Evolutionary conservation across 1,284 basidiomycete genomes (phyloP).

Genomic region (Violaceomyces palustris): DNA sequence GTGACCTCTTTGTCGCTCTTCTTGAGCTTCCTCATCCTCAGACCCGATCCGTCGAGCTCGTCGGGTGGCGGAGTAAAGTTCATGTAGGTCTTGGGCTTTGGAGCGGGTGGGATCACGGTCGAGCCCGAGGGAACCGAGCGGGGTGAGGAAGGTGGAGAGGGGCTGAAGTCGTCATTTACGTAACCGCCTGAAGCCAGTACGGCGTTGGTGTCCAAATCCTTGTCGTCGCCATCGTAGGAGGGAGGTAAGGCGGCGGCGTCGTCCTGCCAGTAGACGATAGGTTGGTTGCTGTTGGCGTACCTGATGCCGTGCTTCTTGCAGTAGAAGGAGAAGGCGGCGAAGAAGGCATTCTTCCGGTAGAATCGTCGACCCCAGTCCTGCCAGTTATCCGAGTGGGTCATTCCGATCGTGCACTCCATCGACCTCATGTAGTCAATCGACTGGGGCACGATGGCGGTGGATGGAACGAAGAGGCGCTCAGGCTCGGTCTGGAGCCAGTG

Average conservation of each 20-base stretch:
- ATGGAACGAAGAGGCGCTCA: conserved; percentile 45
- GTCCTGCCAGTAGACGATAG: conserved; percentile 42
- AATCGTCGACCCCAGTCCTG: conserved; percentile 50
- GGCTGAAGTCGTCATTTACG: conserved; percentile 28
- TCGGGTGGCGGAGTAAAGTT: conserved; percentile 42
- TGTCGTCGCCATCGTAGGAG: conserved; percentile 19
- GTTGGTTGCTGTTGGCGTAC: conserved; percentile 37
- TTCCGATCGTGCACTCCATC: conserved; percentile 45
- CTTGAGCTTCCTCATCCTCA: conserved; percentile 21
- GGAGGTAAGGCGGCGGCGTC: conserved; percentile 33
- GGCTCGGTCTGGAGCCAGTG: conserved; percentile 50
- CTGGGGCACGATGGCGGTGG: conserved; percentile 43
- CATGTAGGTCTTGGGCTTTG: conserved; percentile 39
- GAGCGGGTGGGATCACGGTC: conserved; percentile 15
- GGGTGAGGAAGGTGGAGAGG: conserved; percentile 21
- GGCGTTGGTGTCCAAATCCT: conserved; percentile 16
- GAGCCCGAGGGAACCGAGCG: conserved; percentile 17
- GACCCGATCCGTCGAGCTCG: conserved; percentile 23
- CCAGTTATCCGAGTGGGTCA: conserved; percentile 49
- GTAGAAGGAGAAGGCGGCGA: conserved; percentile 45
- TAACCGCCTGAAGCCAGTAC: too few species aligned
- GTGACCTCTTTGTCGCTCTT: conserved; percentile 21
- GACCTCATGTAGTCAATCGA: conserved; percentile 43
- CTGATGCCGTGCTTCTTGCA: conserved; percentile 48
- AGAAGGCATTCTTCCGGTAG: conserved; percentile 44